Base-by-base conservation (phyloP, 2,329 filamentous ascomycete genomes). In the Penicillium sp. region DNA sequence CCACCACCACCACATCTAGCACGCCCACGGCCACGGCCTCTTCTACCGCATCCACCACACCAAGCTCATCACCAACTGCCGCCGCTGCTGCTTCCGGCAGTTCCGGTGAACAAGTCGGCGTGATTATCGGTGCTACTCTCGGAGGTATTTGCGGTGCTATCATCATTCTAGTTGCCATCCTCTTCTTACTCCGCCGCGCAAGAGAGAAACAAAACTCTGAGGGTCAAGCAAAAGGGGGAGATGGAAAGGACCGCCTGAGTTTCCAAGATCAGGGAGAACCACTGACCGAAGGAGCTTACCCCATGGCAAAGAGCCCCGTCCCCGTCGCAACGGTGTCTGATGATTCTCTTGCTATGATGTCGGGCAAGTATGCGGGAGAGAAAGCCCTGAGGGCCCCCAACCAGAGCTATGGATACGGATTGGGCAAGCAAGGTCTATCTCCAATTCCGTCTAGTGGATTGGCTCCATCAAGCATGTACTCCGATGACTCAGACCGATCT, bases 91-190 rank as follows among this genome's bases (percentile, higher is more conserved):
- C 68, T 40, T 63, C 63, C 53, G 61, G 68, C 57, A 61, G 65
- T 20, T 52, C 50, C n/a, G 43, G 33, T n/a, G 67, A 67, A 4
- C 35, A 55, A 37, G 25, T 45, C 23, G 74, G 80, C 62, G 85
- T 85, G 7, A 88, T 96, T 26, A 81, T 97, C 1, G 92, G 90
- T 31, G 89, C 90, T 49, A 89, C 89, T 0, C 81, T 97, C 1
- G 92, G 92, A 12, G 86, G 87, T n/a, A 85, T 96, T 22, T 83
- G 89, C 50, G 91, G 89, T 18, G 77, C 91, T 50, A 85, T 88
- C 20, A 75, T 85, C 0, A 69, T 96, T 6, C 77, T 95, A n/a
- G 80, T 89, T 25, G 71, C 89, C 1, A 69, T 91, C n/a, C 80
- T 97, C 20, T 77, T 94, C 49, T 79, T 89, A 26, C 75, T 92